These are phyloP conservation scores for Phalaenopsis hybrid DNA, from an alignment of 116 monocot species.

Conservation along the genomic window DNA sequence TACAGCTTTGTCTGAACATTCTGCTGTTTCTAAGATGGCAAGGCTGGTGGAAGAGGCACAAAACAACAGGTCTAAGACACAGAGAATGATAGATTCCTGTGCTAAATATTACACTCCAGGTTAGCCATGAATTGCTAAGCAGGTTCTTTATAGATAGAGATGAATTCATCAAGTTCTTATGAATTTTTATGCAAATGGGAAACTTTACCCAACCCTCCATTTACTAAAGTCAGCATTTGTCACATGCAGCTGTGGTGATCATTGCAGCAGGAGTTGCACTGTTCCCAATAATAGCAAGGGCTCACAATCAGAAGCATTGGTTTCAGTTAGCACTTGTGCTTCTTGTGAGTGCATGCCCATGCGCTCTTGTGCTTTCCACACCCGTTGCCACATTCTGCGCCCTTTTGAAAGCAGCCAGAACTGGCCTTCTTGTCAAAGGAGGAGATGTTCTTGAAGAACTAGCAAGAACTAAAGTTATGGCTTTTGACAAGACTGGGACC, in stretches of 20 bases:
- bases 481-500: slow-evolving; percentile 98
- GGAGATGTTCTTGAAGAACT: slow-evolving; percentile 82
- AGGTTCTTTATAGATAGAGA: too few relatives aligned
- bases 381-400: slow-evolving; percentile 94
- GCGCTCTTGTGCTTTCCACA: slow-evolving; percentile 89
- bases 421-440: slow-evolving; percentile 83
- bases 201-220: not conserved
- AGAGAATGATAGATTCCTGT: slow-evolving; percentile 79
- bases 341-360: slow-evolving; percentile 92
- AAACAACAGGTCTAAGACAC: slow-evolving; percentile 72
- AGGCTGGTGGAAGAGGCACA: slow-evolving; percentile 97
- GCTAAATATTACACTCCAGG: slow-evolving; percentile 95
- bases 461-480: slow-evolving; percentile 60
- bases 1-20: slow-evolving; percentile 87
- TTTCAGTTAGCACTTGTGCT: slow-evolving; percentile 76
- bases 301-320: slow-evolving; percentile 49
- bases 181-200: not conserved
- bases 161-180: too few relatives aligned
- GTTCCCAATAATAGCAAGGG: slow-evolving; percentile 40
- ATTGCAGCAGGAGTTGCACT: slow-evolving; percentile 54
- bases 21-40: slow-evolving; percentile 90
- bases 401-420: slow-evolving; percentile 58
- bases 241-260: slow-evolving; percentile 56
- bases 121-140: slow-evolving; percentile 10
- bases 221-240: not conserved